phyloP scores from a whole-genome alignment of 2,329 filamentous ascomycete genomes.

The Penicillium sp. region DNA sequence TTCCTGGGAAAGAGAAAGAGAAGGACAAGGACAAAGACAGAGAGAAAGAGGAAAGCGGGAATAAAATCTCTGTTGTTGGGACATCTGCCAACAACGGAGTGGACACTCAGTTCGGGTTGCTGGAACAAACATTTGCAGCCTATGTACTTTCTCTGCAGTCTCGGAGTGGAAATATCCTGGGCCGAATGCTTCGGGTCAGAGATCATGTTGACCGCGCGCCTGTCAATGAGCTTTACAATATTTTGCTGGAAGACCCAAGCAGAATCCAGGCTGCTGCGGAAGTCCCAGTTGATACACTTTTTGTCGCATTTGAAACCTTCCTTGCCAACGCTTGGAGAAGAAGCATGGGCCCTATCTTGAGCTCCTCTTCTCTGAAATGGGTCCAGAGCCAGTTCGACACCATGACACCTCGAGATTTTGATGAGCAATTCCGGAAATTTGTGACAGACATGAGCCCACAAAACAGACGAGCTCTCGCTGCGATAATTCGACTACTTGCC shows the following conservation, averaged over 20 bases:
- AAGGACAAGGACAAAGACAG: slow-evolving; percentile 34
- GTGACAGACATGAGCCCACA: slow-evolving; percentile 56
- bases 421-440: slow-evolving; percentile 56
- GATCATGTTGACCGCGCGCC: slow-evolving; percentile 69
- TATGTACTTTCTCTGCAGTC: slow-evolving; percentile 80
- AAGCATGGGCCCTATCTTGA: slow-evolving; percentile 81
- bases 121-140: slow-evolving; percentile 82
- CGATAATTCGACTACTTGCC: slow-evolving; percentile 79
- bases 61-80: slow-evolving; percentile 52
- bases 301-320: slow-evolving; percentile 92
- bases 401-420: slow-evolving; percentile 48
- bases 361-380: slow-evolving; percentile 65
- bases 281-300: slow-evolving; percentile 76
- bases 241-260: slow-evolving; percentile 76
- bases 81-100: slow-evolving; percentile 51
- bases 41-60: slow-evolving; percentile 26
- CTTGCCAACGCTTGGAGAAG: slow-evolving; percentile 83
- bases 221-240: slow-evolving; percentile 89
- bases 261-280: slow-evolving; percentile 74
- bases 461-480: slow-evolving; percentile 72
- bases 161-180: slow-evolving; percentile 82
- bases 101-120: slow-evolving; percentile 65
- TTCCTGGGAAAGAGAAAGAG: slow-evolving; percentile 49
- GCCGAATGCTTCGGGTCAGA: slow-evolving; percentile 70
- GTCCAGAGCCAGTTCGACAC: slow-evolving; percentile 59